Evolutionary conservation across 768 basidiomycete genomes (phyloP), one percentile per base, ranked within the genome.

Genomic region (Tulasnella sp.): DNA sequence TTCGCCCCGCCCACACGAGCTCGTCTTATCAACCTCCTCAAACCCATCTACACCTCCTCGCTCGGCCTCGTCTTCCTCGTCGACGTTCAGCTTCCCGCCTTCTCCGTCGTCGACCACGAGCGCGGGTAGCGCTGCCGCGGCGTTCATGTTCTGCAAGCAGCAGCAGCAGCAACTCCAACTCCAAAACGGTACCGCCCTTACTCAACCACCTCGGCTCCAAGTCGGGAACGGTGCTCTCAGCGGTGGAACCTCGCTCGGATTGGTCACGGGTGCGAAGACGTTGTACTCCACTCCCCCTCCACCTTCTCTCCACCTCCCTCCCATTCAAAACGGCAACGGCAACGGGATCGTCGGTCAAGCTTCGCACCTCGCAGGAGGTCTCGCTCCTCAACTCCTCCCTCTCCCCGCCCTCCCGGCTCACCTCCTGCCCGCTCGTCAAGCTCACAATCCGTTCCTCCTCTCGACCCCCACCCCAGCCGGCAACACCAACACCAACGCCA

Each of bases 61-160:
- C 32, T 75, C 74, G n/a, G 74, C 74, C 5, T 75, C 74, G n/a
- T 82, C 81, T 57, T 80, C 82, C 16, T 44, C 77, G 48, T 80
- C 80, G 78, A 29, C 82, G 84, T 57, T 84, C 83, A 35, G 80
- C 84, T 44, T 81, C 82, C 26, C 82, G 83, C 77, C 80, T 83
- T 77, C 82, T 78, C 40, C 76, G 83, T 75, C 78, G 67, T 70
- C 80, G 70, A 39, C 80, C 51, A 23, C 51, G 26, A 61, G 70
- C 61, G 23, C 74, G 32, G 57, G 46, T 23, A 75, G 46, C 74
- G 32, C 35, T 48, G 18, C 48, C 18, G 48, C 11, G 48, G 48
- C 48, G 2, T 72, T 67, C 57, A 35, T 57, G 46, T 42, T 20
- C 39, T 6, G 55, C 48, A 74, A 46, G 23, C 73, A 44, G 35